phyloP scores from a whole-genome alignment of 805 yeast genomes.

The Metschnikowia cubensis region DNA sequence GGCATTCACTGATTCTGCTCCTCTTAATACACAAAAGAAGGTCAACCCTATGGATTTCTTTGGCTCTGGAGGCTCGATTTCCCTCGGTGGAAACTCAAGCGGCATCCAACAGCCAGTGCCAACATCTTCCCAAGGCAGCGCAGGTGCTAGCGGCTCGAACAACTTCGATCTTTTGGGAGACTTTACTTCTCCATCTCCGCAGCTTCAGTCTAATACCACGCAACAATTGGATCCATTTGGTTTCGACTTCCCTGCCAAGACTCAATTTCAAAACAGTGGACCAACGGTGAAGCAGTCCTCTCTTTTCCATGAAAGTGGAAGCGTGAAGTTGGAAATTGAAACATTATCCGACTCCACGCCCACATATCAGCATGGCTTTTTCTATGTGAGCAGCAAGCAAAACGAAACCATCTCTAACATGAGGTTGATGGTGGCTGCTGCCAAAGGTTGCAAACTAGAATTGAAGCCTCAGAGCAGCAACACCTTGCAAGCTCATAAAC shows the following conservation, averaged over 20 bases:
- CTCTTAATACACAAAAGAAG: slow-evolving; percentile 10
- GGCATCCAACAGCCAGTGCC: slow-evolving; percentile 22
- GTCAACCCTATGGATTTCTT: slow-evolving; percentile 34
- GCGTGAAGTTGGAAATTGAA: slow-evolving; percentile 48
- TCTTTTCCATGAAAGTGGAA: slow-evolving; percentile 42
- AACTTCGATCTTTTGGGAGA: slow-evolving; percentile 32
- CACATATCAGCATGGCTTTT: slow-evolving; percentile 35
- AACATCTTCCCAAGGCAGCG: background rate
- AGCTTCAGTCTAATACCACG: slow-evolving; percentile 28
- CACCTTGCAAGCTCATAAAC: slow-evolving; percentile 43
- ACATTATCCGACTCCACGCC: slow-evolving; percentile 30
- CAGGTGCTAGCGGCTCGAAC: slow-evolving; percentile 1
- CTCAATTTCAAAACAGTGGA: slow-evolving; percentile 26
- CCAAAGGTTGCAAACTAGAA: slow-evolving; percentile 54
- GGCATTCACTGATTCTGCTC: slow-evolving; percentile 44
- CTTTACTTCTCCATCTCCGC: slow-evolving; percentile 41
- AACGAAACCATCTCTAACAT: slow-evolving; percentile 45
- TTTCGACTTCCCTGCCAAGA: slow-evolving; percentile 35
- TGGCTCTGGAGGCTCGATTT: slow-evolving; percentile 53
- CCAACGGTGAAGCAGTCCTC: slow-evolving; percentile 8
- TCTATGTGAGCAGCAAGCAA: slow-evolving; percentile 50
- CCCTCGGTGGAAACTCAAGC: slow-evolving; percentile 27
- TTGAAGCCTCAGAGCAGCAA: slow-evolving; percentile 62
- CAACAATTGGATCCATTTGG: slow-evolving; percentile 38
- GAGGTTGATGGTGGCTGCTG: slow-evolving; percentile 66